Evolutionary conservation across 2,329 filamentous ascomycete genomes (phyloP), one percentile per base, ranked within the genome.

Genomic region (Paraphaeosphaeria minitans): DNA sequence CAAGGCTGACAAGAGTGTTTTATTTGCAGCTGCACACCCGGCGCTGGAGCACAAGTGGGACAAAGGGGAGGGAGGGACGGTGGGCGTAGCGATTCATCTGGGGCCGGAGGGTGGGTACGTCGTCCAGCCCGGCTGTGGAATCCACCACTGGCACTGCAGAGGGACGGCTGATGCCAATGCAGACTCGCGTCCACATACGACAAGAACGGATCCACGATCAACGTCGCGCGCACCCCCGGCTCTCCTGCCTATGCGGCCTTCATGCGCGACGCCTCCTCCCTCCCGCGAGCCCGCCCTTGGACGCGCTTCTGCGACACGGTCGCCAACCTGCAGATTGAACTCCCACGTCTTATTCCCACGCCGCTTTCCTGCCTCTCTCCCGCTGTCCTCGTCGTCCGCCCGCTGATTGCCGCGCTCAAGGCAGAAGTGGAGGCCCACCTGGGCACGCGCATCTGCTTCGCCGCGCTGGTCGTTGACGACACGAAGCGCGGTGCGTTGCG

Each of bases 221-320:
- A 43, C 21, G 24, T 59, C 43, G 59, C 59, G 19, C 59, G 46
- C 24, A 27, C 57, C 35, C 53, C 58, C 50, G 59, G 56, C 24
- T 45, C 49, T 16, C 56, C 42, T 8, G 31, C 37, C n/a, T 62
- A 62, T 24, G 53, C 59, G 51, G 43, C 53, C 16, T 62, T 62
- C 41, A 59, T 62, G 59, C n/a, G n/a, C 10, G 13, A 27, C 19
- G 9, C 42, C 19, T 24, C 21, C 22, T 22, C 19, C 10, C 21
- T 27, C 7, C 5, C 14, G 16, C 37, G 19, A 2, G 4, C 16
- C 37, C 37, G 37, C 37, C 37, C 37, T 2, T 2, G n/a, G 7
- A 39, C 37, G 9, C n/a, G n/a, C 37, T n/a, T 39, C 37, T 39
- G 37, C 37, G 16, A 39, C 37, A 5, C 16, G 1, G 6, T 39